Conservation (phyloP, 176 grass and related monocot species). For the Musa acuminata region DNA sequence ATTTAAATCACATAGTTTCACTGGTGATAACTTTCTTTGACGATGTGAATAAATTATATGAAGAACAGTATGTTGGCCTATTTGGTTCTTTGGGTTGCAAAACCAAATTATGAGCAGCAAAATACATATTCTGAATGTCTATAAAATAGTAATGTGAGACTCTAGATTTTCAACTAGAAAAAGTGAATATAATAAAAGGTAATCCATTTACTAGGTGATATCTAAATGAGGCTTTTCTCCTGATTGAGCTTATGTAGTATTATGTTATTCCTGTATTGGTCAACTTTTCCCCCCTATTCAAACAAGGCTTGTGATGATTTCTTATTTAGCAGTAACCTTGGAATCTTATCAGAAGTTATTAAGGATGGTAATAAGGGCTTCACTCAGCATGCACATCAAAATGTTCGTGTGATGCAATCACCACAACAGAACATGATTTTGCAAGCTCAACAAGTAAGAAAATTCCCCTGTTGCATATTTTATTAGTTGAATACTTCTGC, state of each 20-base stretch:
- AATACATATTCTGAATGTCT: neutral
- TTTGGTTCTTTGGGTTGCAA: too few relatives aligned
- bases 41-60: too few relatives aligned
- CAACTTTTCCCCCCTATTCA: neutral
- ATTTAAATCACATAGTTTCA: too few relatives aligned
- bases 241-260: neutral
- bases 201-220: neutral
- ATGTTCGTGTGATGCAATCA: slow-evolving; percentile 46
- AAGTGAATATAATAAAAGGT: too few relatives aligned
- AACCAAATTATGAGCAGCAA: too few relatives aligned
- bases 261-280: neutral
- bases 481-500: slow-evolving; percentile 15
- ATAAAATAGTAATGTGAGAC: neutral
- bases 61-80: too few relatives aligned
- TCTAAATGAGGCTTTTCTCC: neutral
- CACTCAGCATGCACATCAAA: slow-evolving; percentile 58
- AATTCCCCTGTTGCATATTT: slow-evolving; percentile 20
- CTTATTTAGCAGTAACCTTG: slow-evolving; percentile 62
- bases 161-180: neutral
- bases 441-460: slow-evolving; percentile 58
- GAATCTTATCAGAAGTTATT: slow-evolving; percentile 51
- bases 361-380: slow-evolving; percentile 56
- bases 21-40: too few relatives aligned
- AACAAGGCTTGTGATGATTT: slow-evolving; percentile 11
- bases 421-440: slow-evolving; percentile 66